Base-by-base conservation (phyloP, 768 basidiomycete species). In the Trametes punicea region DNA sequence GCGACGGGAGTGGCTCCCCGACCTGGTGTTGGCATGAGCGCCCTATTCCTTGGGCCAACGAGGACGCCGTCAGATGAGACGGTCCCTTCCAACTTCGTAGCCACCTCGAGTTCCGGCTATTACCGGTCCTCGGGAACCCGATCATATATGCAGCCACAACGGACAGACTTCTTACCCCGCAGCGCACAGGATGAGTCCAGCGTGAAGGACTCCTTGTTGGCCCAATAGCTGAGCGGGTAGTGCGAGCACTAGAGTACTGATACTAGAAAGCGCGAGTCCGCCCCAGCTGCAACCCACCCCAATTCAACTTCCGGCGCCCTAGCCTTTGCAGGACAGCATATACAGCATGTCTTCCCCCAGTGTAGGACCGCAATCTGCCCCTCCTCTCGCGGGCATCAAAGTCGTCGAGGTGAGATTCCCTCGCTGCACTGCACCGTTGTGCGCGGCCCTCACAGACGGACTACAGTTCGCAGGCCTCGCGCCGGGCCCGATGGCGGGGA, bases 391-490 rank as follows among this genome's bases (percentile, higher is more conserved):
- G 16, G 65, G 65, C 11, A 46, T 67, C 23, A 59, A 51, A 23
- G 65, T 65, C 46, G 47, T 65, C 23, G 65, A 67, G 61, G 65
- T 66, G 38, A 11, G 55, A 18, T n/a, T 18, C 38, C 1, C 21
- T 31, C n/a, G 1, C 29, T 25, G n/a, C 26, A n/a, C n/a, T n/a
- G n/a, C n/a, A n/a, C n/a, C n/a, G n/a, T n/a, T n/a, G n/a, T n/a
- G n/a, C n/a, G n/a, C n/a, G n/a, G n/a, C n/a, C n/a, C n/a, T n/a
- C n/a, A n/a, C n/a, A n/a, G n/a, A n/a, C n/a, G n/a, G n/a, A n/a
- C 26, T 4, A 15, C 36, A 92, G 87, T 90, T 92, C 64, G 90
- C 85, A 25, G 90, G 90, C 27, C 77, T 93, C 25, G 90, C 90
- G 3, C 90, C 90, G 1, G 90, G 82, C 0, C 90, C 90, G 0